These are phyloP conservation scores for Suillus luteus DNA, from an alignment of 768 basidiomycete genomes.

Conservation along the genomic window DNA sequence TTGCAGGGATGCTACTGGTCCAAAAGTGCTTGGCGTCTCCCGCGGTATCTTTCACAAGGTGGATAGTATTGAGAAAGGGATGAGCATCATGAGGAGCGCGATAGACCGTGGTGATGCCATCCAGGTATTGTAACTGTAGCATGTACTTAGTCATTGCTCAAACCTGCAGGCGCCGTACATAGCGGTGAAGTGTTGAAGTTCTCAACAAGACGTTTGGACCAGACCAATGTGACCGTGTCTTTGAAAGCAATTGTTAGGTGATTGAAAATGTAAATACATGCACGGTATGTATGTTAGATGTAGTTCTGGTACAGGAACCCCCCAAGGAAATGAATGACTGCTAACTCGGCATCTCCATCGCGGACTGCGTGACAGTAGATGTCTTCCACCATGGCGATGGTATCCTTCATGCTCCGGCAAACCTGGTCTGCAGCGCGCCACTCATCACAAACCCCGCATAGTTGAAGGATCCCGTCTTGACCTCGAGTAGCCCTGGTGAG, in stretches of 20 bases:
- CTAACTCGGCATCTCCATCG: background rate
- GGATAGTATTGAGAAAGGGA: no score
- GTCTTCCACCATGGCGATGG: background rate
- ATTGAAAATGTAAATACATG: background rate
- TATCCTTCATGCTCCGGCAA: background rate
- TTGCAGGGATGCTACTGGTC: no score
- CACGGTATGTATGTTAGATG: no score
- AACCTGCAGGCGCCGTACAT: conserved; percentile 40
- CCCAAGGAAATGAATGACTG: background rate
- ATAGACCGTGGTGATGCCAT: no score
- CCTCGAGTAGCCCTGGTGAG: background rate
- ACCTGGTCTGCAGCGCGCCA: background rate
- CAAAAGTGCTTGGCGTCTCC: no score
- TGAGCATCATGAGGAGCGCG: no score
- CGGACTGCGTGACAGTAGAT: background rate
- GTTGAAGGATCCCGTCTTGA: background rate
- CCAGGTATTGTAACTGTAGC: no score
- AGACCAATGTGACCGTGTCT: conserved; percentile 59
- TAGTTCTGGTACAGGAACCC: background rate
- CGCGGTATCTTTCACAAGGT: no score
- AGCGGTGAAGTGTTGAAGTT: conserved; percentile 50
- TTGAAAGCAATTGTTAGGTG: background rate
- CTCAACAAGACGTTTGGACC: conserved; percentile 45
- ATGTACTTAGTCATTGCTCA: conserved; percentile 42
- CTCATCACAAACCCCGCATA: background rate